Conservation (phyloP, 148 eudicot genomes). For the Rhododendron williamsianum region DNA sequence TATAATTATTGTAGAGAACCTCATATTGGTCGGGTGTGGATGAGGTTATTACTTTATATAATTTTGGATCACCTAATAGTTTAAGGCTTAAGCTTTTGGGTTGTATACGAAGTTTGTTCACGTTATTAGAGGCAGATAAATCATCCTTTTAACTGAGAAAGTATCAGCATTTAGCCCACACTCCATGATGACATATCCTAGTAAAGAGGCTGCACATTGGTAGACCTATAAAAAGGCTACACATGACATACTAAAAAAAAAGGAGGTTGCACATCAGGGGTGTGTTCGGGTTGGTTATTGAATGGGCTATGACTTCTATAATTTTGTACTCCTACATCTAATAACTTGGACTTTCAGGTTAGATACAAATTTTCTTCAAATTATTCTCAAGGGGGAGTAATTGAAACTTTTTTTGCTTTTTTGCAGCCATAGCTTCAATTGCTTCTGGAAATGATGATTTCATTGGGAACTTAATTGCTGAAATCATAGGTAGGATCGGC, state of each 20-base stretch:
- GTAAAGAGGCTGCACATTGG: background rate
- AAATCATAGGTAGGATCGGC: slow-evolving; percentile 73
- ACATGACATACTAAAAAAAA: background rate
- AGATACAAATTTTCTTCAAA: background rate
- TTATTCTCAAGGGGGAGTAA: background rate
- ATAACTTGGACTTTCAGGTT: background rate
- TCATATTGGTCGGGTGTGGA: background rate
- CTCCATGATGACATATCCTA: background rate
- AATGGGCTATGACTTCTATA: background rate
- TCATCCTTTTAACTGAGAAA: background rate
- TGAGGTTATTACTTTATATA: background rate
- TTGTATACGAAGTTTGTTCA: background rate
- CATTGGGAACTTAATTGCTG: slow-evolving; percentile 80
- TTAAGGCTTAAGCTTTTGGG: background rate
- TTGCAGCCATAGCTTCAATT: slow-evolving; percentile 77
- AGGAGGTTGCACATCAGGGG: background rate
- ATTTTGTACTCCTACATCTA: background rate
- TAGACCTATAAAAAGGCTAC: background rate
- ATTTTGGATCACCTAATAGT: background rate
- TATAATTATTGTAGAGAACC: background rate
- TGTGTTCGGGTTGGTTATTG: background rate
- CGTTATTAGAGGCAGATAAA: background rate
- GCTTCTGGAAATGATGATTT: slow-evolving; percentile 93
- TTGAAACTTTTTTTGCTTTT: background rate
- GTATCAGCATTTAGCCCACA: background rate